Evolutionary conservation across 805 yeast genomes (phyloP).

Genomic region (Spathaspora sp.): DNA sequence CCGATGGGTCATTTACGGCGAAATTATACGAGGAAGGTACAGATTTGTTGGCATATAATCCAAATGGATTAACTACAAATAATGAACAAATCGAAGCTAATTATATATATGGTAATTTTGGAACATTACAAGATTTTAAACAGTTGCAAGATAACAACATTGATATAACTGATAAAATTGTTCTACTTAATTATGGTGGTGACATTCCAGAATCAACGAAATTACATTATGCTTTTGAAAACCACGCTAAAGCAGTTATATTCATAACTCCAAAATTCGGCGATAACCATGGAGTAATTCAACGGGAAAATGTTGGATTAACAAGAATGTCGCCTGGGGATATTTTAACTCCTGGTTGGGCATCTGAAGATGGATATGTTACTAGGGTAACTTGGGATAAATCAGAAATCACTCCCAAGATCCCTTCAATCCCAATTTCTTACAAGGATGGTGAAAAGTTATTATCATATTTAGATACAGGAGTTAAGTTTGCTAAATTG

Average conservation of each 20-base stretch:
- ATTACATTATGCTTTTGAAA: slow-evolving; percentile 46
- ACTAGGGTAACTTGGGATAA: slow-evolving; percentile 41
- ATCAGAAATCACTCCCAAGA: slow-evolving; percentile 55
- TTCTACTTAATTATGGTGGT: slow-evolving; percentile 60
- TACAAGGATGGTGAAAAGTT: slow-evolving; percentile 61
- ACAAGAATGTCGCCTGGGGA: slow-evolving; percentile 72
- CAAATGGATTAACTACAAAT: slow-evolving; percentile 50
- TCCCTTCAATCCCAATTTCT: slow-evolving; percentile 77
- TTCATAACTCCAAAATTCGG: slow-evolving; percentile 45
- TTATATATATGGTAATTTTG: slow-evolving; percentile 65
- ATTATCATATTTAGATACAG: slow-evolving; percentile 12
- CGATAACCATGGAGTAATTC: slow-evolving; percentile 40
- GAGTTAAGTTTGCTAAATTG: slow-evolving; percentile 24
- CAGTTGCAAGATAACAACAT: slow-evolving; percentile 34
- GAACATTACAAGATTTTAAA: slow-evolving; percentile 52
- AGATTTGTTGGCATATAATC: slow-evolving; percentile 55
- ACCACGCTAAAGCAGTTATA: slow-evolving; percentile 62
- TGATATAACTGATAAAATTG: slow-evolving; percentile 45
- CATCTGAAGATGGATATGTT: slow-evolving; percentile 38
- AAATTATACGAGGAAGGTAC: slow-evolving; percentile 31
- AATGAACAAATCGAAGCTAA: slow-evolving; percentile 50
- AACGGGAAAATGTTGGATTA: slow-evolving; percentile 54
- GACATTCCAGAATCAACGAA: slow-evolving; percentile 33
- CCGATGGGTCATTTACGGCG: slow-evolving; percentile 37
- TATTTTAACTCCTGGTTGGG: slow-evolving; percentile 75